Conservation (phyloP, 2,329 filamentous ascomycete genomes). For the Colletotrichum kahawae region DNA sequence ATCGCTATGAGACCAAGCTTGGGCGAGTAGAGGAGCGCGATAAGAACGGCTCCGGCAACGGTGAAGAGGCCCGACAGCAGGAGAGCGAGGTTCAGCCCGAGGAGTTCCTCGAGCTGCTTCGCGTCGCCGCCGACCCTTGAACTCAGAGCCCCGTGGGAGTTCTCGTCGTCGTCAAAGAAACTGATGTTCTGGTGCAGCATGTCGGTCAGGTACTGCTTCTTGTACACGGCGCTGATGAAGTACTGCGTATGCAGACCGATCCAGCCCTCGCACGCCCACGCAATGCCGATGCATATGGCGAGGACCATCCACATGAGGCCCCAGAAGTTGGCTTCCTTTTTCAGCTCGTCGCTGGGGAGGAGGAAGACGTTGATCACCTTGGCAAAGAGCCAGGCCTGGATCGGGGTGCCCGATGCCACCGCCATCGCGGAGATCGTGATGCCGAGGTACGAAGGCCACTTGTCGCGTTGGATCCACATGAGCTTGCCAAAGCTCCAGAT, state of each 20-base stretch:
- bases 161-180: constrained; percentile 34
- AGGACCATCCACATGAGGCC: constrained; percentile 36
- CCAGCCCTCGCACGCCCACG: constrained; percentile 31
- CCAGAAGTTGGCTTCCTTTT: constrained; percentile 28
- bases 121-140: constrained; percentile 32
- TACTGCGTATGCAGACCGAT: constrained; percentile 16
- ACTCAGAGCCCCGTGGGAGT: constrained; percentile 32
- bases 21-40: constrained; percentile 38
- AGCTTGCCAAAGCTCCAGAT: constrained; percentile 23
- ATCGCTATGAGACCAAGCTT: constrained; percentile 42
- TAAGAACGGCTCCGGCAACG: constrained; percentile 31
- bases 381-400: constrained; percentile 35
- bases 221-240: constrained; percentile 21
- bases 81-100: constrained; percentile 35
- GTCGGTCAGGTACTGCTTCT: constrained; percentile 30
- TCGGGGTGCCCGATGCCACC: constrained; percentile 28
- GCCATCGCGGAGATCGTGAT: constrained; percentile 29
- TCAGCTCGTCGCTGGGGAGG: constrained; percentile 18
- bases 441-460: constrained; percentile 29
- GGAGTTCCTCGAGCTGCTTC: constrained; percentile 35
- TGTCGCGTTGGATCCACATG: constrained; percentile 23
- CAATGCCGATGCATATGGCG: constrained; percentile 30
- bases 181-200: constrained; percentile 32
- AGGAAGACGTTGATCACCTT: constrained; percentile 31
- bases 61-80: constrained; percentile 33